A percentile compares a stretch with the other conserved stretches of the same genome.
Conservation (phyloP, 2,329 filamentous ascomycete species). For the Hortaea sp. region DNA sequence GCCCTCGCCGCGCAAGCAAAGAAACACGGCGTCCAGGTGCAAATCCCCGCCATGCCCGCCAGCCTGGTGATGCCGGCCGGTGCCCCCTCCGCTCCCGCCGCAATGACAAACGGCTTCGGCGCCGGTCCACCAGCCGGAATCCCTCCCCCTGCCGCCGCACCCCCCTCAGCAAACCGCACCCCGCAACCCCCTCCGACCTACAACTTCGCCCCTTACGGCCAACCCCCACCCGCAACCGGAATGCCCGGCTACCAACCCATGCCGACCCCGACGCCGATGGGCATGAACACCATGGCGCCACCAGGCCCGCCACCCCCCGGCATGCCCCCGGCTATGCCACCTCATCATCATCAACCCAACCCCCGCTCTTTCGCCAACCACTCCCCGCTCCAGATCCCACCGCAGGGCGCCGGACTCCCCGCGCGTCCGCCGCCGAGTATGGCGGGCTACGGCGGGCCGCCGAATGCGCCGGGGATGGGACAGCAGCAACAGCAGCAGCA, state of each 20-base stretch:
- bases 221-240: neutral
- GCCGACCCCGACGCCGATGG: neutral
- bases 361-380: constrained; percentile 16
- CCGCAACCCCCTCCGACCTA: constrained; percentile 11
- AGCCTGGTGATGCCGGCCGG: constrained; percentile 50
- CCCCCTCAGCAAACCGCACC: neutral
- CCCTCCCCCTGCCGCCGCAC: neutral
- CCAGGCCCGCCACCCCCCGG: neutral
- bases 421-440: constrained; percentile 61
- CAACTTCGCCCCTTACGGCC: constrained; percentile 5
- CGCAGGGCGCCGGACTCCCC: constrained; percentile 50
- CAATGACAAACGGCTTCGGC: constrained; percentile 26
- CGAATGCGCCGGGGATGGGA: constrained; percentile 35
- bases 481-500: constrained; percentile 23
- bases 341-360: neutral
- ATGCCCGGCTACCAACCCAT: neutral
- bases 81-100: constrained; percentile 33
- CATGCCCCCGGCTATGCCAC: neutral
- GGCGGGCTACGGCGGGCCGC: constrained; percentile 57
- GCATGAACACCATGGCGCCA: neutral
- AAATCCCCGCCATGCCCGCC: constrained; percentile 64
- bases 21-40: constrained; percentile 83
- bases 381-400: constrained; percentile 49
- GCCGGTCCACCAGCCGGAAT: too few species aligned
- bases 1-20: constrained; percentile 86